Evolutionary conservation across 768 basidiomycete species (phyloP), one percentile per base, ranked within the genome.

Genomic region (Zangia roseola): DNA sequence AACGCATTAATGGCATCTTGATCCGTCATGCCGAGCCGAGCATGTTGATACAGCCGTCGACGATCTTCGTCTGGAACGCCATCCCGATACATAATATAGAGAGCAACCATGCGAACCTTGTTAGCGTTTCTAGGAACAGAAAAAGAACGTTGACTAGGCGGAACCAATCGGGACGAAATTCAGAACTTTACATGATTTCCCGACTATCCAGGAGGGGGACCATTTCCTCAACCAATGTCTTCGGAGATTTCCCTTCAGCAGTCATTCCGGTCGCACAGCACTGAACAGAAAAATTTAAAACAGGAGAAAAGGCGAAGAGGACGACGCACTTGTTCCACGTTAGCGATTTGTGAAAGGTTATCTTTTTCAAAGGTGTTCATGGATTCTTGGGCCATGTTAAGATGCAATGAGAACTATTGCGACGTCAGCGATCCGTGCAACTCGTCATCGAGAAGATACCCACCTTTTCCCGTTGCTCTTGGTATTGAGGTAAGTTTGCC

Each of bases 1-100:
- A 99, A 74, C 8, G 92, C 86, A 65, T 97, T 95, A 36, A 97
- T 77, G 23, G 92, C 91, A 61, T 98, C 97, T 69, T 95, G 92
- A 59, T 99, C 95, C 5, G 90, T 77, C 47, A 94, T 69, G 5
- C 83, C 81, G 35, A 99, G 71, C 37, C 91, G 78, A 17, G 95
- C 97, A 65, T 99, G 97, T 63, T 98, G 94, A 67, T 94, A 98
- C 49, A 99, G 69, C 49, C 97, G 78, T 52, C 94, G 82, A 47
- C 91, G 84, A 69, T 99, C 97, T 63, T 98, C 97, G 44, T 97
- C 94, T n/a, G 97, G 94, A 17, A 98, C 95, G 33, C 97, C 97
- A 59, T 98, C 97, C 24, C 94, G 85, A 67, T 85, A 80, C 65
- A 95, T 86, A 58, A 98, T 91, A 65, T 98, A 99, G 24, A 98